Percentiles rank a stretch among this genome's conserved stretches.
Evolutionary conservation across 768 basidiomycete species (phyloP).

Genomic region (Cystofilobasidium capitatum): DNA sequence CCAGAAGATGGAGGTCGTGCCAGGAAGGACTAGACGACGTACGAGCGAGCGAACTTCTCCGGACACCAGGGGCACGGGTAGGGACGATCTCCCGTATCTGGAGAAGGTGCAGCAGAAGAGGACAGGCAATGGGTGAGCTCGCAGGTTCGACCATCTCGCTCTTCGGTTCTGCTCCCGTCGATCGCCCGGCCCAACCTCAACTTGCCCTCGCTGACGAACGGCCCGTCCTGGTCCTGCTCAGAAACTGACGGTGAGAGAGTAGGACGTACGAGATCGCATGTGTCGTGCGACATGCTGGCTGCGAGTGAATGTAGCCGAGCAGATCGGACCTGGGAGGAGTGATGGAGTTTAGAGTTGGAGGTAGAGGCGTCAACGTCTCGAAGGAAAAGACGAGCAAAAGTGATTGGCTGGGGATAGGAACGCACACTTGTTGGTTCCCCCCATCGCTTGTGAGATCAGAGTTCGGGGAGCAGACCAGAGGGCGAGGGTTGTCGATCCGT

Average conservation of each 20-base stretch:
- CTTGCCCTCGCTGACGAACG: too few species aligned
- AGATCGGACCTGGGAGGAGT: constrained; percentile 51
- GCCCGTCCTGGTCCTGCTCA: too few species aligned
- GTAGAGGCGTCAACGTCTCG: background rate
- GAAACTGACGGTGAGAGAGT: constrained; percentile 39
- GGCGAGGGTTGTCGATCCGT: background rate
- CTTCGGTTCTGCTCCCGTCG: background rate
- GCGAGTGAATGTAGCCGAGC: constrained; percentile 74
- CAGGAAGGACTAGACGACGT: constrained; percentile 24
- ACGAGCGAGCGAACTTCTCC: constrained; percentile 83
- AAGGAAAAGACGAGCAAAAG: background rate
- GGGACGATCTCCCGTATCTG: constrained; percentile 80
- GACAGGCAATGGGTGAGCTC: constrained; percentile 22
- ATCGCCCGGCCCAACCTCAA: too few species aligned
- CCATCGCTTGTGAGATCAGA: too few species aligned
- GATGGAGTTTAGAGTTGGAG: background rate
- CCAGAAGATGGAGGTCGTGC: constrained; percentile 16
- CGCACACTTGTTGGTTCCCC: constrained; percentile 1
- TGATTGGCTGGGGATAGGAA: background rate
- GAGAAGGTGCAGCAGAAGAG: constrained; percentile 16
- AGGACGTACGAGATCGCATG: constrained; percentile 54
- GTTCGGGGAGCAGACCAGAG: too few species aligned
- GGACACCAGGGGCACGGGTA: constrained; percentile 82
- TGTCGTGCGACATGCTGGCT: constrained; percentile 73
- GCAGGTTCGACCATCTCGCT: background rate